Evolutionary conservation across 2,329 filamentous ascomycete species (phyloP).

Genomic region (Fusarium buharicum): DNA sequence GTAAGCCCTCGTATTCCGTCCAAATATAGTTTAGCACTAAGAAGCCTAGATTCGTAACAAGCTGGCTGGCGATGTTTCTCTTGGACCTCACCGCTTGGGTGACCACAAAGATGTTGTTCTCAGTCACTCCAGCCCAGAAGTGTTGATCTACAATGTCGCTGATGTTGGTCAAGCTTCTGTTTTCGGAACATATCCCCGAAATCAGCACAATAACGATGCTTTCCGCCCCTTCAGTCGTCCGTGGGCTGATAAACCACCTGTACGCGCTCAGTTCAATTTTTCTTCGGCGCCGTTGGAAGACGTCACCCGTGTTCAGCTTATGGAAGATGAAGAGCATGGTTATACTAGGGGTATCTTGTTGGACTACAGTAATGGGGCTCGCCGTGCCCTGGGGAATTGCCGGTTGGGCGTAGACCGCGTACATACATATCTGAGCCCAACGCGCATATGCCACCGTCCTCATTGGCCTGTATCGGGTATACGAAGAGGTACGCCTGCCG

Average conservation of each 20-base stretch:
- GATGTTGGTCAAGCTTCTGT: slow-evolving; percentile 21
- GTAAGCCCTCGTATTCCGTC: not conserved
- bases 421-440: not conserved
- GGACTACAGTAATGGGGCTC: slow-evolving; percentile 5
- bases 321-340: not conserved
- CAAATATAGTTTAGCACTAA: not conserved
- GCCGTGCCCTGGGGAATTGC: slow-evolving; percentile 6
- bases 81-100: slow-evolving; percentile 7
- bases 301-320: not conserved
- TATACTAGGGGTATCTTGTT: slow-evolving; percentile 11
- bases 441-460: not conserved
- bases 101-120: slow-evolving; percentile 8
- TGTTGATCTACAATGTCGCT: slow-evolving; percentile 11
- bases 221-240: not conserved
- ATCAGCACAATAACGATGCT: not conserved
- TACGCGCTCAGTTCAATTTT: not conserved
- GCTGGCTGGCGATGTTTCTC: slow-evolving; percentile 11
- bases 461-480: not conserved
- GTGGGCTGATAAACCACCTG: not conserved
- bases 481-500: not conserved
- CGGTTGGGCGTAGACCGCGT: not conserved
- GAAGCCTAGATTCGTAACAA: slow-evolving; percentile 9
- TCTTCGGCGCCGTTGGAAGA: not conserved
- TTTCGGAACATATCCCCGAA: slow-evolving; percentile 17
- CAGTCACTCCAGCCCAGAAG: slow-evolving; percentile 9